Conservation (phyloP, 2,329 filamentous ascomycete species). For the Zasmidium cellare region DNA sequence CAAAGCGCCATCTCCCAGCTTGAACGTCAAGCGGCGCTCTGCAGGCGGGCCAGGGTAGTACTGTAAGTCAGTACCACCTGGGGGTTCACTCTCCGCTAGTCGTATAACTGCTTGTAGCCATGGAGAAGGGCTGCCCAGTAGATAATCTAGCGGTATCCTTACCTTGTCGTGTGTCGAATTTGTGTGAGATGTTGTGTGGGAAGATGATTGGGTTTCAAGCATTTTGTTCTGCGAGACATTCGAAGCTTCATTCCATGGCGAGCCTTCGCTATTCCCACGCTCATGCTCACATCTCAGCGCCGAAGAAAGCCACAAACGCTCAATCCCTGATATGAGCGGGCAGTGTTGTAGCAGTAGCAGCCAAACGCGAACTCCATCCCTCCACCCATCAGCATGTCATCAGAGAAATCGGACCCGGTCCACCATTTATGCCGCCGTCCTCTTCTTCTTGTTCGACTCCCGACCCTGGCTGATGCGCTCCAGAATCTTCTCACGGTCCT, state of each 20-base stretch:
- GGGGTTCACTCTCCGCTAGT: slow-evolving; percentile 77
- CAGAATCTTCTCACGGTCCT: slow-evolving; percentile 86
- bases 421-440: slow-evolving; percentile 19
- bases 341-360: not conserved
- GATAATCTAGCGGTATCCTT: slow-evolving; percentile 58
- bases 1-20: slow-evolving; percentile 74
- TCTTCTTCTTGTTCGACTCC: slow-evolving; percentile 65
- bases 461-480: slow-evolving; percentile 81
- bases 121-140: slow-evolving; percentile 71
- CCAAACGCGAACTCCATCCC: slow-evolving; percentile 5
- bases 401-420: slow-evolving; percentile 2
- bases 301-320: not conserved
- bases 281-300: not conserved
- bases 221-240: slow-evolving; percentile 6
- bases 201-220: not conserved
- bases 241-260: slow-evolving; percentile 3
- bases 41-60: slow-evolving; percentile 66
- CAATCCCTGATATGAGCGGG: not conserved
- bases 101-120: slow-evolving; percentile 88
- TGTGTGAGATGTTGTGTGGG: not conserved
- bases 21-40: slow-evolving; percentile 68
- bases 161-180: not conserved
- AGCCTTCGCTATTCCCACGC: slow-evolving; percentile 3
- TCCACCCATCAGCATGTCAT: slow-evolving; percentile 9
- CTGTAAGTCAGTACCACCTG: slow-evolving; percentile 45